Evolutionary conservation across 2,329 filamentous ascomycete genomes (phyloP), one percentile per base, ranked within the genome.

Genomic region (Tolypocladium pustulatum): DNA sequence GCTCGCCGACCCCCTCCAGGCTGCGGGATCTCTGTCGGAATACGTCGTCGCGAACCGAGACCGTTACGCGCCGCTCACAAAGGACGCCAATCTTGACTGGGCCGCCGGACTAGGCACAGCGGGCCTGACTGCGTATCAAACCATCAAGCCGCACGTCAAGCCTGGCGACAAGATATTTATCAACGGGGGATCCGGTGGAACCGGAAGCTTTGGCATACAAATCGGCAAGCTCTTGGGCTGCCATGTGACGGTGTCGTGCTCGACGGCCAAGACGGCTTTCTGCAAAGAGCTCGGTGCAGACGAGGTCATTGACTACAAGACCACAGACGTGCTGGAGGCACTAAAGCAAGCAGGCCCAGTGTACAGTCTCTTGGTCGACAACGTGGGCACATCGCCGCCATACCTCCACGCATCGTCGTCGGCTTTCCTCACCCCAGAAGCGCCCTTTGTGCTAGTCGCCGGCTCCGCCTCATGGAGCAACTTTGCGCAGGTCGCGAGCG

Each of bases 161-260:
- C 61, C 69, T 4, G 82, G 82, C n/a, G 76, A 81, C 57, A 80
- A 76, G 64, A 75, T 89, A 15, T 84, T 88, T 60, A 80, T 89
- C 67, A 88, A 88, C 60, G 85, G 84, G 7, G 84, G 84, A 0
- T 83, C 80, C 0, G 86, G 86, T 1, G 86, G 86, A 1, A 79
- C 78, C 1, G 86, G 86, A 1, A 76, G 79, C 0, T 86, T 78
- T 60, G 80, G 76, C 0, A 82, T 89, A 54, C 86, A 89, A 66
- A 78, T 88, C 30, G 85, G 83, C 9, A 88, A 88, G 65, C 71
- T 75, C 0, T 63, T 84, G 4, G 85, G 84, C 0, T 85, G 81
- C 58, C 75, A 81, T 58, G 85, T 89, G 20, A 84, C 81, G 0
- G 77, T 78, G 0, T 79, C 80, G 1, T 88, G 85, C 65, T 88